These are phyloP conservation scores for Naganishia albida DNA, from an alignment of 1,284 basidiomycete genomes.

Conservation along the genomic window DNA sequence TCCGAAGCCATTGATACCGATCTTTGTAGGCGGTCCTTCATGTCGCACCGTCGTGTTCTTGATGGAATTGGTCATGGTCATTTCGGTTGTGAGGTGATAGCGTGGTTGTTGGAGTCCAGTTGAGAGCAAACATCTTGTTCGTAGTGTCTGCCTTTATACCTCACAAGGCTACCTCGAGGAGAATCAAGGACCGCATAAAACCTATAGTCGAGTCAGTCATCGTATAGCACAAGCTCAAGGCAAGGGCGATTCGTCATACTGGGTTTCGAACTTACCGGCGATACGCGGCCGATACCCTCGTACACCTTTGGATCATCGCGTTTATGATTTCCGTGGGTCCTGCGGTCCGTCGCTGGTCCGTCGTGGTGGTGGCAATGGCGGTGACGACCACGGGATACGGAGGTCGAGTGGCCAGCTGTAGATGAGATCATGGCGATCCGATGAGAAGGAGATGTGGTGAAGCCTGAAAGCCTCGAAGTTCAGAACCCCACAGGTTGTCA, in stretches of 20 bases:
- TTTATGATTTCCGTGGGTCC: background rate
- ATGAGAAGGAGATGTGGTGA: no score
- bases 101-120: background rate
- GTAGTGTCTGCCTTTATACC: background rate
- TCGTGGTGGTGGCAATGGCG: no score
- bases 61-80: background rate
- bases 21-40: conserved; percentile 3
- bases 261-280: background rate
- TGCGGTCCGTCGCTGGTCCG: background rate
- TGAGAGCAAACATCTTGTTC: background rate
- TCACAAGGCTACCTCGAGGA: background rate
- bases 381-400: no score
- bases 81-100: background rate
- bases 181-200: background rate
- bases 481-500: no score
- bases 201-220: background rate
- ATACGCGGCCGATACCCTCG: background rate
- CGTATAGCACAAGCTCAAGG: background rate
- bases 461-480: no score
- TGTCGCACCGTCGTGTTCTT: conserved; percentile 2
- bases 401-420: no score
- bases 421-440: no score
- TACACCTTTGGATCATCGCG: background rate
- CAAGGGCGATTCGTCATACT: background rate
- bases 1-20: conserved; percentile 56